Evolutionary conservation across 148 eudicot species (phyloP).

Genomic region (Rhododendron mucronatum): DNA sequence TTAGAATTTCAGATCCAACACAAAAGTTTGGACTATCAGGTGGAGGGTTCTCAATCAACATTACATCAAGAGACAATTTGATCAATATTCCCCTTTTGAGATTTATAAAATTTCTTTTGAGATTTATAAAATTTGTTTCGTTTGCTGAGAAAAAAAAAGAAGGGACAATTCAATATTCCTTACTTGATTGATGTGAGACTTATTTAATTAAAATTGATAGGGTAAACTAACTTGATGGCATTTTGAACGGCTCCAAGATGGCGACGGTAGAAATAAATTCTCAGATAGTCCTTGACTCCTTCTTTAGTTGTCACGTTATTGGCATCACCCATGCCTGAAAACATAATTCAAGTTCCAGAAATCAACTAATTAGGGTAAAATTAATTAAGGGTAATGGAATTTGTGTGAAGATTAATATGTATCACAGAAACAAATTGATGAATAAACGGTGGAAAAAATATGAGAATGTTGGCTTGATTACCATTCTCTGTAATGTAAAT

Average conservation of each 20-base stretch:
- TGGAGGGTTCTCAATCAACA: no score
- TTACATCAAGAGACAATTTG: no score
- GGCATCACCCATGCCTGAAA: constrained; percentile 20
- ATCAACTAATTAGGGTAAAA: not conserved
- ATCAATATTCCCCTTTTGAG: no score
- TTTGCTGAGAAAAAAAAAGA: no score
- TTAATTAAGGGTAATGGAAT: no score
- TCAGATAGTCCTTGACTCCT: constrained; percentile 11
- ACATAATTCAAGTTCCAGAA: not conserved
- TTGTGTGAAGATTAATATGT: no score
- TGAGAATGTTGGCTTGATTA: not conserved
- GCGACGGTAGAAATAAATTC: constrained; percentile 10
- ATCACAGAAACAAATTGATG: not conserved
- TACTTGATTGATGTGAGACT: not conserved
- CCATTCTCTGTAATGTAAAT: constrained; percentile 25
- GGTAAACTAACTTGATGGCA: constrained; percentile 21
- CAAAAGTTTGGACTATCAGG: no score
- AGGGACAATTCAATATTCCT: not conserved
- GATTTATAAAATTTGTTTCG: no score
- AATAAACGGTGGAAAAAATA: not conserved
- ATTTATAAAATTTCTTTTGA: no score
- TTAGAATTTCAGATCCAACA: no score
- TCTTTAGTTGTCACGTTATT: constrained; percentile 11
- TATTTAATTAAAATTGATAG: not conserved
- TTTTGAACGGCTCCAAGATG: constrained; percentile 17